Evolutionary conservation across 192 early-diverging fungal genomes (phyloP), one percentile per base, ranked within the genome.

Genomic region (Paraglomus occultum): DNA sequence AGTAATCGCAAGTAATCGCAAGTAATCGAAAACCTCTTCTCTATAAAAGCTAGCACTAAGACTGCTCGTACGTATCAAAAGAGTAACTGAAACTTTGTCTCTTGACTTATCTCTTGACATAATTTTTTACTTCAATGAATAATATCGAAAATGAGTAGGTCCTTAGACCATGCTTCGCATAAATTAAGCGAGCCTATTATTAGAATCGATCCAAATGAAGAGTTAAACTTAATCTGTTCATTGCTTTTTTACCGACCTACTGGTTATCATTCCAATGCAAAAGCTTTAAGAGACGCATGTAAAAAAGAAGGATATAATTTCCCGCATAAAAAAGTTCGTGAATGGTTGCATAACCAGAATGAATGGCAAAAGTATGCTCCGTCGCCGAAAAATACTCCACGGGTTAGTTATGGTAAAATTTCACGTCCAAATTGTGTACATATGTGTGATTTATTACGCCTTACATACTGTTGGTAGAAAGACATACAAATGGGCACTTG

Each of bases 271-370:
- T 57, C 54, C 54, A 57, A 57, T 23, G 14, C 54, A 20, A n/a
- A 20, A 57, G 10, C 14, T 11, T 57, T 57, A 23, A 10, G 31
- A 22, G 31, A 57, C 1, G 54, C 10, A 57, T 57, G 23, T 57
- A 7, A 57, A 57, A 23, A 18, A n/a, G 54, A 57, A 31, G 54
- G 54, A 57, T 57, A 57, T 31, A 57, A 57, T 57, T 57, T 57
- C 54, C 20, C 54, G 38, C 6, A 57, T 57, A 57, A 57, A 6
- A 57, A 57, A 57, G 6, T 57, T 57, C 54, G 22, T 23, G 6
- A 57, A n/a, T 57, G 54, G 54, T 23, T 57, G 11, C 22, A 15
- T 57, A 57, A 23, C 9, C 54, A 57, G 54, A 60, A 42, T 60
- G 17, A 42, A 60, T 60, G 40, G 39, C 58, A 60, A 42, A 60